Conservation (phyloP, 169 alveolate species). For the Perkinsus marinus region DNA sequence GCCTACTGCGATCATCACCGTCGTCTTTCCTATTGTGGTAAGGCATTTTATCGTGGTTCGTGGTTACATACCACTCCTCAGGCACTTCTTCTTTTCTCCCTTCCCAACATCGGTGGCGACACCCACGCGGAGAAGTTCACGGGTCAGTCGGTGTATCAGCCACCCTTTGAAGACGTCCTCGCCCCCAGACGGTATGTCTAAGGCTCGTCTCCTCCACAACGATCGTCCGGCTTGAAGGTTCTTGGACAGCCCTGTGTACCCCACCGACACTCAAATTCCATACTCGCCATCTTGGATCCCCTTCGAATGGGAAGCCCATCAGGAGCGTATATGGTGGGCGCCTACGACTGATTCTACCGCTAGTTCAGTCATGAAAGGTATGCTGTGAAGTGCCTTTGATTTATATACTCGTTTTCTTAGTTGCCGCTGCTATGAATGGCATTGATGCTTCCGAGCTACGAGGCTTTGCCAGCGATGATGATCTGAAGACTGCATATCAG, state of each 20-base stretch:
- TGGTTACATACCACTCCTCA: not conserved
- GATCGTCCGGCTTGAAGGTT: too few relatives aligned
- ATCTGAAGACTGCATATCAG: not conserved
- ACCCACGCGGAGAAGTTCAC: not conserved
- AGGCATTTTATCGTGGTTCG: too few relatives aligned
- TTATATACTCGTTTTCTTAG: not conserved
- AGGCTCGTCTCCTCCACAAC: too few relatives aligned
- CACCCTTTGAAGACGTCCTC: not conserved
- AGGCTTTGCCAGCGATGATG: not conserved
- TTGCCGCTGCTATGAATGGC: not conserved
- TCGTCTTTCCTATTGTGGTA: not conserved
- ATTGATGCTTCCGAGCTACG: not conserved
- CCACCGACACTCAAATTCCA: not conserved
- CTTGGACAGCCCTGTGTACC: not conserved
- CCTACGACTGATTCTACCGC: not conserved
- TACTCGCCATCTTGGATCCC: not conserved
- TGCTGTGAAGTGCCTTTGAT: not conserved
- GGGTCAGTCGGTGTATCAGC: not conserved
- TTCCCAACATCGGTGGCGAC: not conserved
- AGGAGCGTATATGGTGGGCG: not conserved
- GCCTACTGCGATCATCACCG: not conserved
- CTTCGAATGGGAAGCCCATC: not conserved
- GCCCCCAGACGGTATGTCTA: not conserved
- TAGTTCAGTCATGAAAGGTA: too few relatives aligned
- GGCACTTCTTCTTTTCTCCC: not conserved